Evolutionary conservation across 768 basidiomycete genomes (phyloP), one percentile per base, ranked within the genome.

Genomic region (Leucocoprinus birnbaumii): DNA sequence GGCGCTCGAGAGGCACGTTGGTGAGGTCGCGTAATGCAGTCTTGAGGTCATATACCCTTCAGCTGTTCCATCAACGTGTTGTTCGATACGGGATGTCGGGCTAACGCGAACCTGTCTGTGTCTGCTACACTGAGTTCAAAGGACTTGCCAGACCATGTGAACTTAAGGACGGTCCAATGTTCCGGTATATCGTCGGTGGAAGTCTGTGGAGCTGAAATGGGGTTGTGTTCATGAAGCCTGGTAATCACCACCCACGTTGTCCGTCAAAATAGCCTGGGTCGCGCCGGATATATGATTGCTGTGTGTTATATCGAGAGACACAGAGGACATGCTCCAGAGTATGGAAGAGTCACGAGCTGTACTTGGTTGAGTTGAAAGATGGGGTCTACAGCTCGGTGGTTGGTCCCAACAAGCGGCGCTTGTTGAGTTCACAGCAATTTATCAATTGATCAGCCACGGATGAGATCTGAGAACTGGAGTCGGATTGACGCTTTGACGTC

Each of bases 21-120:
- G 92, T 96, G 49, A 92, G 64, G 31, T 71, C 75, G 55, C 86
- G 78, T 37, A 96, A 73, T 2, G 77, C 67, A 14, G 76, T 73
- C 69, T 93, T 91, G 61, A 95, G 74, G 64, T 95, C 93, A 62
- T 83, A 89, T 10, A 94, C 82, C 68, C 91, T 94, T 38, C 63
- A n/a, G 31, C 41, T 19, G 22, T 48, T 19, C 48, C 47, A 48
- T 41, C 51, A 54, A 48, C 31, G 55, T 42, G 48, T 47, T n/a
- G 37, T 21, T 22, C 18, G 22, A 11, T 21, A 42, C 24, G 37
- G 24, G 16, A 54, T 37, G 40, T n/a, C 21, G 35, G 45, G 37
- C 43, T 37, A 37, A 57, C 24, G 55, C 60, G 22, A 59, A 86
- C 90, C 87, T 83, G 69, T 94, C 91, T 24, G 88, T 88, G 45